phyloP scores from a whole-genome alignment of 495 filamentous ascomycete species.

The Hypoxylon fuscum region DNA sequence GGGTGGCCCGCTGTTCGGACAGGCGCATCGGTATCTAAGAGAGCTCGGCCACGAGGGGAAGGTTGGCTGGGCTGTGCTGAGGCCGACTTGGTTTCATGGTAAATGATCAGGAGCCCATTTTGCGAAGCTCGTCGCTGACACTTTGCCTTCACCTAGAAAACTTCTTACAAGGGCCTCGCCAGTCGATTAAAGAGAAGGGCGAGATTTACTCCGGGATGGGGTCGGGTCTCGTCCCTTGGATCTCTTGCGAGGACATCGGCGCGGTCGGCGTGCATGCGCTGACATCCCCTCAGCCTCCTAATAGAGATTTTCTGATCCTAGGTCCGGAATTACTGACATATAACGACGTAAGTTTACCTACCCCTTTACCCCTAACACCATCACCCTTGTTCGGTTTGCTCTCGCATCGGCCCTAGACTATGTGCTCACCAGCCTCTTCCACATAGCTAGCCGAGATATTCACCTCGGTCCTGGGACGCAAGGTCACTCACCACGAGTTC shows the following conservation, averaged over 20 bases:
- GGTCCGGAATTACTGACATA: slow-evolving; percentile 59
- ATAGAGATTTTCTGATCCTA: slow-evolving; percentile 55
- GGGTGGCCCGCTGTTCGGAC: slow-evolving; percentile 50
- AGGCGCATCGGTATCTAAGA: slow-evolving; percentile 48
- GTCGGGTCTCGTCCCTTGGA: slow-evolving; percentile 59
- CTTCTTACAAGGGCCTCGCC: slow-evolving; percentile 41
- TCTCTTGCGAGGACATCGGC: slow-evolving; percentile 60
- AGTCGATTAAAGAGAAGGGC: slow-evolving; percentile 51
- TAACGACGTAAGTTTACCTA: slow-evolving; percentile 49
- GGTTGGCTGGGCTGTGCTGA: slow-evolving; percentile 54
- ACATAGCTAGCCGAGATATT: slow-evolving; percentile 55
- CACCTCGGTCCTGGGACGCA: slow-evolving; percentile 47
- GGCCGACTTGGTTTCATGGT: slow-evolving; percentile 60
- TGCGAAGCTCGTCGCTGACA: neutral
- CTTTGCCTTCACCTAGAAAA: slow-evolving; percentile 35
- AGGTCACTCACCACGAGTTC: slow-evolving; percentile 57
- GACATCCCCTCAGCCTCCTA: slow-evolving; percentile 50
- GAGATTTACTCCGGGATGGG: slow-evolving; percentile 57
- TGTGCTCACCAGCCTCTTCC: neutral
- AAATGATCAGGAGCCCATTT: slow-evolving; percentile 14
- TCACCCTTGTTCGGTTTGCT: neutral
- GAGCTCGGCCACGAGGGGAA: slow-evolving; percentile 50
- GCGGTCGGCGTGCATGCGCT: slow-evolving; percentile 54
- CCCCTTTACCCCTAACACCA: too few relatives aligned
- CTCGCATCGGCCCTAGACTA: neutral